Evolutionary conservation across 2,329 filamentous ascomycete genomes (phyloP), one percentile per base, ranked within the genome.

Genomic region (Bipolaris gigantea): DNA sequence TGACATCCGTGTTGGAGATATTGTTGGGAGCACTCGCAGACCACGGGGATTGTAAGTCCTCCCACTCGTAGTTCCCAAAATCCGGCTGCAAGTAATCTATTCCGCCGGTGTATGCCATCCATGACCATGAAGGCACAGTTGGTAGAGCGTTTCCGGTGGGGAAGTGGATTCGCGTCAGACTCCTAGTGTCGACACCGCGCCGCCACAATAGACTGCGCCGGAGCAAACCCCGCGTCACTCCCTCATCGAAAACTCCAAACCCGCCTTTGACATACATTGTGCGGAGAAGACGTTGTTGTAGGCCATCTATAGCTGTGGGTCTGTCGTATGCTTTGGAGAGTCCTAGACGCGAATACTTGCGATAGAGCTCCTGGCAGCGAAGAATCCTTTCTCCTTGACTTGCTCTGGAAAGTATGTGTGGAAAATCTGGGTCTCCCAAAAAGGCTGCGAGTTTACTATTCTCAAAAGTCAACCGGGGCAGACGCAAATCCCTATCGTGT

Each of bases 181-280:
- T 42, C 10, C 11, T 1, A 1, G 34, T 49, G 7, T 51, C 54
- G 4, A 6, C 5, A 2, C 50, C 50, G 9, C 57, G 57, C 5
- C 35, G 25, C 57, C 54, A 59, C 0, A 59, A 33, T 5, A 59
- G 48, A 15, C 54, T 59, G 9, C 57, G n/a, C 5, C 54, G 19
- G 11, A 59, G 50, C 4, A 62, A 36, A 1, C 64, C 62, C 5
- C 11, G 35, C 3, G 13, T 35, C 0, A 55, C 53, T 5, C 25
- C 18, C 15, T 53, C 46, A 16, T 72, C 63, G 13, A 76, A 71
- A 1, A 75, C 35, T 0, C 75, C 74, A 30, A 62, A 73, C 0
- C 62, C 68, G 2, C 71, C 74, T 1, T 36, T 46, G 0, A 65
- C 59, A 0, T 54, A 32, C 8, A 75, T 57, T 0, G 59, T 57